Conservation (phyloP, 108 stramenopile genomes). For the Cyclotella choctawhatcheeana region DNA sequence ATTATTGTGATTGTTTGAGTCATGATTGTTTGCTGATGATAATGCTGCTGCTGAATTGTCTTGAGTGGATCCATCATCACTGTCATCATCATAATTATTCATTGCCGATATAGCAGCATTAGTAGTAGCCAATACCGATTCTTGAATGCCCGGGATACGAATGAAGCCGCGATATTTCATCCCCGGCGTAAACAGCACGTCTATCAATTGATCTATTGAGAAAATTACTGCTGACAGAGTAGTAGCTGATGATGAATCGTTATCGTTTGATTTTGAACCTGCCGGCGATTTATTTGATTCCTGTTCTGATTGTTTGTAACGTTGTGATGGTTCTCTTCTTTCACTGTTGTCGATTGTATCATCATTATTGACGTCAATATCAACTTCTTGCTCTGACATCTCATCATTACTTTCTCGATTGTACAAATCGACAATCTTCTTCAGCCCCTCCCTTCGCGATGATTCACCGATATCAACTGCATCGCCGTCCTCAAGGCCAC, state of each 20-base stretch:
- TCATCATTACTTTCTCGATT: neutral
- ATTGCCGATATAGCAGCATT: neutral
- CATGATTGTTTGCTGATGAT: neutral
- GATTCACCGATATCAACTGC: too few relatives aligned
- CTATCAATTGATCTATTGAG: slow-evolving; percentile 3
- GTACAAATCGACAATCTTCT: neutral
- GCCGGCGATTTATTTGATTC: neutral
- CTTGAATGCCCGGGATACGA: slow-evolving; percentile 22
- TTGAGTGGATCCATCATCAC: slow-evolving; percentile 4
- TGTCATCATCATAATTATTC: neutral
- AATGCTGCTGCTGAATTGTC: neutral
- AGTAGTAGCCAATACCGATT: too few relatives aligned
- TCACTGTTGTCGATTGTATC: too few relatives aligned
- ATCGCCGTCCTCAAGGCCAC: neutral
- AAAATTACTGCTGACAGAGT: neutral
- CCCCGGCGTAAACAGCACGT: slow-evolving; percentile 28
- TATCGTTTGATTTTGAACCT: neutral
- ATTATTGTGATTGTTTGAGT: neutral
- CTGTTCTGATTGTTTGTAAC: neutral
- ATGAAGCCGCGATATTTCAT: slow-evolving; percentile 34
- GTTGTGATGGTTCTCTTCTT: too few relatives aligned
- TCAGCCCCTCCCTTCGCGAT: neutral
- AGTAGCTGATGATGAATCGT: neutral
- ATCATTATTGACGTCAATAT: neutral
- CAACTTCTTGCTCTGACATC: neutral